phyloP scores from a whole-genome alignment of 148 eudicot genomes.

The Dysphania ambrosioides region DNA sequence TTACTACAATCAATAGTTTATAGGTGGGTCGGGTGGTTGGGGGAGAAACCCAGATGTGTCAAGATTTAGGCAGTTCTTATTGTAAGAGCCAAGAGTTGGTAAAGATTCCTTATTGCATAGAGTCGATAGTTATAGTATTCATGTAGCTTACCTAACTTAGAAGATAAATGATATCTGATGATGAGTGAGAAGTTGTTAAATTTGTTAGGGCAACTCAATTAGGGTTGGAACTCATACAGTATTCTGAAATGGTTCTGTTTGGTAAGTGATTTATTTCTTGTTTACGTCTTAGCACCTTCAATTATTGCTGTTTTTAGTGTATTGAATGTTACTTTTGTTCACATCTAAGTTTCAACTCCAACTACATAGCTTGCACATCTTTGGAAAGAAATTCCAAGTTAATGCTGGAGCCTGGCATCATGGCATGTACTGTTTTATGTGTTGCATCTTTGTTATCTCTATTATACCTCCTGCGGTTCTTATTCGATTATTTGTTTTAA shows the following conservation, averaged over 20 bases:
- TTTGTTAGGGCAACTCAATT: background rate
- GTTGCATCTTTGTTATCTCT: background rate
- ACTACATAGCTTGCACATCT: background rate
- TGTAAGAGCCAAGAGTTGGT: conserved; percentile 8
- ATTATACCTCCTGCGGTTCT: background rate
- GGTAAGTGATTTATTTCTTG: background rate
- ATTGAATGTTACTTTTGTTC: background rate
- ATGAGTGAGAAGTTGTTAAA: too few relatives aligned
- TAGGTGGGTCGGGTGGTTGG: background rate
- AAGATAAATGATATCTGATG: background rate
- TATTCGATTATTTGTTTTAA: too few relatives aligned
- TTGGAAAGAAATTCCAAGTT: background rate
- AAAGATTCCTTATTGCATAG: background rate
- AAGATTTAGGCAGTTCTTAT: background rate
- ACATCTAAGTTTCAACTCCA: background rate
- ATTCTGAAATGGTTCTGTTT: background rate
- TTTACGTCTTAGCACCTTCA: background rate
- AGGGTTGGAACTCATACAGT: background rate
- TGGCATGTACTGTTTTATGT: background rate
- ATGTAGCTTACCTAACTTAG: background rate
- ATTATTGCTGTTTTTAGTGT: background rate
- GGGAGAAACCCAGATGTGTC: background rate
- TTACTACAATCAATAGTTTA: background rate
- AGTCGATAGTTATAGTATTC: background rate
- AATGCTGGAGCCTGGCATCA: background rate